phyloP scores from a whole-genome alignment of 1,284 basidiomycete genomes.

The Cryptococcus floricola region DNA sequence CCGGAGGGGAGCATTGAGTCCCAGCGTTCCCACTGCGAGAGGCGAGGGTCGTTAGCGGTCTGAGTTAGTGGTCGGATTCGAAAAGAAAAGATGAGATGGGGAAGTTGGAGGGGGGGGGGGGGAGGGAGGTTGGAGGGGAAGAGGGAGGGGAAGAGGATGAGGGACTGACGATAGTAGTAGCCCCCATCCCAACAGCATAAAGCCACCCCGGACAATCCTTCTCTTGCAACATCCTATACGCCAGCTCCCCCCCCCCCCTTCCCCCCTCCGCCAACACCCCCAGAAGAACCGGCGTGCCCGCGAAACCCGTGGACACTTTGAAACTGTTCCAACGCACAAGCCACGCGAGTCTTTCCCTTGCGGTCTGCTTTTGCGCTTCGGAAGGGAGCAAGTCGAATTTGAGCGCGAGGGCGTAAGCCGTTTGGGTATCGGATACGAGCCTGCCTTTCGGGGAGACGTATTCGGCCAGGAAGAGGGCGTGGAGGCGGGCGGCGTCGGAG shows the following conservation, averaged over 20 bases:
- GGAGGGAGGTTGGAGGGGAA: too few relatives aligned
- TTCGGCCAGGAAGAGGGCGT: slow-evolving; percentile 19
- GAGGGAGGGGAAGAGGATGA: background rate
- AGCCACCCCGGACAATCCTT: slow-evolving; percentile 38
- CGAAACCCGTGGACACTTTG: slow-evolving; percentile 40
- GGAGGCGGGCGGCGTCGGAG: slow-evolving; percentile 12
- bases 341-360: slow-evolving; percentile 20
- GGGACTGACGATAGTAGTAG: slow-evolving; percentile 37
- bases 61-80: too few relatives aligned
- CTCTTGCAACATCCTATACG: slow-evolving; percentile 46
- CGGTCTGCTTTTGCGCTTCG: slow-evolving; percentile 6
- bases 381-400: slow-evolving; percentile 25
- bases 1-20: slow-evolving; percentile 38
- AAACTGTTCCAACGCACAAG: slow-evolving; percentile 24
- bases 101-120: too few relatives aligned
- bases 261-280: slow-evolving; percentile 25
- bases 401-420: slow-evolving; percentile 26
- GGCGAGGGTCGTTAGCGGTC: background rate
- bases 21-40: slow-evolving; percentile 41
- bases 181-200: slow-evolving; percentile 39
- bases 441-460: slow-evolving; percentile 31
- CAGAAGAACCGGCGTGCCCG: slow-evolving; percentile 39
- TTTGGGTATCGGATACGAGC: slow-evolving; percentile 34
- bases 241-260: slow-evolving; percentile 19
- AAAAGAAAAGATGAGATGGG: too few relatives aligned